These are phyloP conservation scores for Cubamyces lactineus DNA, from an alignment of 768 basidiomycete genomes.

Conservation along the genomic window DNA sequence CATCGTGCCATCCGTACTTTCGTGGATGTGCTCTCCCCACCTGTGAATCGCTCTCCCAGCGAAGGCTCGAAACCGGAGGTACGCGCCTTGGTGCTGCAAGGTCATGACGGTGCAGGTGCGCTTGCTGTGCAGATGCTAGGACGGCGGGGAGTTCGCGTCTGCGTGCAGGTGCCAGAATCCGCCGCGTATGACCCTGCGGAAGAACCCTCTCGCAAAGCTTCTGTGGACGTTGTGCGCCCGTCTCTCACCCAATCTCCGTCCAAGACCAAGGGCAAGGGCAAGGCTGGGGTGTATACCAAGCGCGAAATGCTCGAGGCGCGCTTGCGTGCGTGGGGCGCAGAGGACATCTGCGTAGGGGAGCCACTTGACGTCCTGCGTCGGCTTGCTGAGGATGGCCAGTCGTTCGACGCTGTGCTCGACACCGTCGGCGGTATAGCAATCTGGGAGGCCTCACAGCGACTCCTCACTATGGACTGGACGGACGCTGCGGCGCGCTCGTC, in stretches of 20 bases:
- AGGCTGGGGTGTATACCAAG: conserved; percentile 29
- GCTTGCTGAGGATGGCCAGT: conserved; percentile 53
- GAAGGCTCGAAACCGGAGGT: conserved; percentile 25
- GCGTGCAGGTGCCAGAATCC: conserved; percentile 62
- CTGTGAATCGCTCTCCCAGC: conserved; percentile 9
- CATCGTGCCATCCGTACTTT: conserved; percentile 80
- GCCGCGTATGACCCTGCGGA: conserved; percentile 34
- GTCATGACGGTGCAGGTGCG: conserved; percentile 76
- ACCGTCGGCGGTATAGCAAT: conserved; percentile 80
- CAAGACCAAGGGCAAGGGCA: conserved; percentile 51
- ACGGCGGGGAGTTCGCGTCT: conserved; percentile 69
- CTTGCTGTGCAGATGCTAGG: conserved; percentile 80
- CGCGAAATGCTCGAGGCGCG: conserved; percentile 43
- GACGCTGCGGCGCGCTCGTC: conserved; percentile 26
- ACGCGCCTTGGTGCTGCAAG: conserved; percentile 64
- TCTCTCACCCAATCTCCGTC: conserved; percentile 5
- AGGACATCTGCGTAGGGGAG: conserved; percentile 74
- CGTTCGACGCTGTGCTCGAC: conserved; percentile 83
- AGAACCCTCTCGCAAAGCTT: conserved; percentile 2
- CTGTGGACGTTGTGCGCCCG: conserved; percentile 3
- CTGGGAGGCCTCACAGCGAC: conserved; percentile 71
- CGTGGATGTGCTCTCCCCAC: conserved; percentile 48
- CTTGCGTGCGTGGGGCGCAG: conserved; percentile 70
- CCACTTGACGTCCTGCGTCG: conserved; percentile 57
- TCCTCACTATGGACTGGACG: conserved; percentile 49